Evolutionary conservation across 331 rosid species (phyloP).

Genomic region (Malus hybrid): DNA sequence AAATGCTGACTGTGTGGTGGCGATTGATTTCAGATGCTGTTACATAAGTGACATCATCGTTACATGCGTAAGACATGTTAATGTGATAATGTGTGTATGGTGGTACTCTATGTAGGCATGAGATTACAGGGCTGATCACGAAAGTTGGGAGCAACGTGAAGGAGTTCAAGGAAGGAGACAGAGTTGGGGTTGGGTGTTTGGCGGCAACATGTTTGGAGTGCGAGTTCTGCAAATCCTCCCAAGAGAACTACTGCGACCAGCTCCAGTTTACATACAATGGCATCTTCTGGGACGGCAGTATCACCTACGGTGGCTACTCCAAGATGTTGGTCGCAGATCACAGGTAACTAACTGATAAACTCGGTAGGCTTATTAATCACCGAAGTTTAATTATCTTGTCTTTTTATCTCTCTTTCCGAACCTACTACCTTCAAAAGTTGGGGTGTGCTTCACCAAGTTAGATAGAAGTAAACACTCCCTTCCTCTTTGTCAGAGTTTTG

Average conservation of each 20-base stretch:
- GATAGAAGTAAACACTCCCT: no score
- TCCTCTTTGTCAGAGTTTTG: no score
- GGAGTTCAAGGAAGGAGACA: not conserved
- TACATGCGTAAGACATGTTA: not conserved
- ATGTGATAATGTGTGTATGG: not conserved
- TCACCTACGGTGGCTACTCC: slow-evolving; percentile 13
- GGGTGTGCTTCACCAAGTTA: no score
- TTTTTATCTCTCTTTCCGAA: no score
- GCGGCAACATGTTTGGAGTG: slow-evolving; percentile 8
- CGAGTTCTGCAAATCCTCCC: not conserved
- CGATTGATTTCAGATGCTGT: no score
- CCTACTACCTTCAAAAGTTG: no score
- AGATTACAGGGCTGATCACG: slow-evolving; percentile 4
- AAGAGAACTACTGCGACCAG: slow-evolving; percentile 11
- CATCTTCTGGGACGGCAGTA: slow-evolving; percentile 12
- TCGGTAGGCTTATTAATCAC: no score
- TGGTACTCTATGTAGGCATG: not conserved
- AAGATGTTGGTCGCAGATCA: slow-evolving; percentile 2
- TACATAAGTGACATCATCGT: no score
- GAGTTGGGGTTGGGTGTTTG: slow-evolving; percentile 12
- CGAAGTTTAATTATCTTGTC: no score
- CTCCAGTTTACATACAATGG: slow-evolving; percentile 2
- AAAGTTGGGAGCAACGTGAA: slow-evolving; percentile 5
- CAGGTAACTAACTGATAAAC: not conserved
- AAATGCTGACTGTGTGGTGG: no score